Evolutionary conservation across 75 land plant species (phyloP).

Genomic region (Cryptomeria japonica): DNA sequence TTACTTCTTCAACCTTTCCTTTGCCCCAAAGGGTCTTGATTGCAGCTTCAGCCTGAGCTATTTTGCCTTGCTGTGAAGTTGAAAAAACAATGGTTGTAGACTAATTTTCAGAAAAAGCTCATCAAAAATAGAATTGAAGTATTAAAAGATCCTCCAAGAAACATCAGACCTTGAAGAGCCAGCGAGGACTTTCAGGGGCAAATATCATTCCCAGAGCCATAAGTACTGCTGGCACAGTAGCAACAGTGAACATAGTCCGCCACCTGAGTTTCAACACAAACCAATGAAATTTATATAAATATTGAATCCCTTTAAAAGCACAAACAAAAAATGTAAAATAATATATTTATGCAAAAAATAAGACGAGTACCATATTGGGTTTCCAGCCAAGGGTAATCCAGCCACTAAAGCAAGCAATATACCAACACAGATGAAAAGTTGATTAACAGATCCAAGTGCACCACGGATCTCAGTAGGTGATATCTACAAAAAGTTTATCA

Average conservation of each 20-base stretch:
- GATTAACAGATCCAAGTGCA: constrained; percentile 91
- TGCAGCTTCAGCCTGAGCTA: constrained; percentile 73
- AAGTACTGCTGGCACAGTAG: constrained; percentile 76
- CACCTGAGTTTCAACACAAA: constrained; percentile 58
- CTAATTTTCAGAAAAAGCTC: not conserved
- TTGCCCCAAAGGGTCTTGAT: constrained; percentile 82
- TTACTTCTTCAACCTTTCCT: constrained; percentile 71
- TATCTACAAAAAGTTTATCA: constrained; percentile 45
- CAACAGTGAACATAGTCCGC: constrained; percentile 89
- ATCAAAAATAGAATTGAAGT: not conserved
- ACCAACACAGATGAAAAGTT: constrained; percentile 92
- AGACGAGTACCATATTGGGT: constrained; percentile 81
- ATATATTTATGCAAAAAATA: not conserved
- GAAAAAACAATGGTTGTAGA: not conserved
- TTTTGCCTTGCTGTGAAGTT: constrained; percentile 80
- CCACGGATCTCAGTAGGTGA: constrained; percentile 99
- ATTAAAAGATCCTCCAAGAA: not conserved
- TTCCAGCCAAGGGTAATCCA: constrained; percentile 92
- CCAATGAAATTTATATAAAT: not conserved
- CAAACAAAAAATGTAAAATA: not conserved
- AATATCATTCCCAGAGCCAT: constrained; percentile 95
- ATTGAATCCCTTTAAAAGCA: not conserved
- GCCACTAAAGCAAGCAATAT: constrained; percentile 93
- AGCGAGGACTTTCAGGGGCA: constrained; percentile 95
- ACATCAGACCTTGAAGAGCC: constrained; percentile 87